Base-by-base conservation (phyloP, 495 filamentous ascomycete species). In the Echria macrotheca region DNA sequence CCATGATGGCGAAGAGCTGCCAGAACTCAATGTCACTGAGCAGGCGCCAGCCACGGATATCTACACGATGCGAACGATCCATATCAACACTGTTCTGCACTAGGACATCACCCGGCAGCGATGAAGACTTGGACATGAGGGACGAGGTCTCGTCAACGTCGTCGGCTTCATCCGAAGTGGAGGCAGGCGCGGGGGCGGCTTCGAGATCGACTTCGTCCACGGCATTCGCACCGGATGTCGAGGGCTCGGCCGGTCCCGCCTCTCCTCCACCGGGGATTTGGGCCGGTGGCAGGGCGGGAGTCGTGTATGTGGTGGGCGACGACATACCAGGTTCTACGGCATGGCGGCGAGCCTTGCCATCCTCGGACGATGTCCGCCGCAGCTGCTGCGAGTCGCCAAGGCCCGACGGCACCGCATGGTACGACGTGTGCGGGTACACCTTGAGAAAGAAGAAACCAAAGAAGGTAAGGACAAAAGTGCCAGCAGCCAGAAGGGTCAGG, bases 11-110 rank as follows among this genome's bases (percentile, higher is more conserved):
- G 63, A 89, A 97, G 31, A 94, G 69, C 56, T 93, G 82, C 88
- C 90, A 97, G 67, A 97, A 98, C 42, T 95, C 87, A 44, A 83
- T 53, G 38, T 74, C 78, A 26, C 69, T 71, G n/a, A 96, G 73
- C 68, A 98, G 76, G 29, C 79, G 79, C 65, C 87, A 67, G 45
- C 93, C 93, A 61, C 90, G 85, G 61, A 98, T 86, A 83, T 97
- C 93, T 86, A 82, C 64, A 70, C 84, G 82, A 68, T 84, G 73
- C 58, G 74, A 74, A 61, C 69, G 74, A 68, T 72, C 70, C 59
- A 72, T 68, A 74, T 76, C 69, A 71, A 76, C 68, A 75, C 75
- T 71, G 66, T 65, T 71, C 68, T 73, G 65, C 52, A 74, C 66
- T 51, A 69, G 61, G 17, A 71, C 69, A 56, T 74, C 71, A 50